These are phyloP conservation scores for Brassica carinata DNA, from an alignment of 345 rosid species.

Conservation along the genomic window DNA sequence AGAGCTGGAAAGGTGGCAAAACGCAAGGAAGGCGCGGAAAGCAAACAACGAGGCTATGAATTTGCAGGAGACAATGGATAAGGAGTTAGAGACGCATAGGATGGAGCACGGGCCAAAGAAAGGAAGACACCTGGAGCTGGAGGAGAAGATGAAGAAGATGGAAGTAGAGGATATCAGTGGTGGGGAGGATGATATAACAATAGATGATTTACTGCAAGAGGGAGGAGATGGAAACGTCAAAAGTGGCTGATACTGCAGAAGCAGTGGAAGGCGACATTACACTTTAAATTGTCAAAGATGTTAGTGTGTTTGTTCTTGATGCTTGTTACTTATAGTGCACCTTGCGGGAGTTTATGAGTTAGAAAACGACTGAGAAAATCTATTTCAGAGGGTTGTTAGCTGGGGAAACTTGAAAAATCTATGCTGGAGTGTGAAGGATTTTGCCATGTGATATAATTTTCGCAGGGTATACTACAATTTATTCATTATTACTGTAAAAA, in stretches of 20 bases:
- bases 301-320: constrained; percentile 20
- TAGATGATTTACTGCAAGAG: constrained; percentile 78
- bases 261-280: constrained; percentile 34
- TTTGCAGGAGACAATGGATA: constrained; percentile 96
- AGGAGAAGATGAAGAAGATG: constrained; percentile 85
- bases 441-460: constrained; percentile 1
- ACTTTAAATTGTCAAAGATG: constrained; percentile 14
- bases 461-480: background rate
- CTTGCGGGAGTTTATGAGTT: constrained; percentile 8
- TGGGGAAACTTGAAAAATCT: background rate
- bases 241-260: constrained; percentile 38
- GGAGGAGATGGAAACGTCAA: constrained; percentile 61
- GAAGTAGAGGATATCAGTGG: constrained; percentile 84
- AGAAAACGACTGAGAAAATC: background rate
- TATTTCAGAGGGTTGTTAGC: no score
- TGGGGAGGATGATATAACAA: constrained; percentile 82
- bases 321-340: background rate
- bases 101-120: constrained; percentile 89
- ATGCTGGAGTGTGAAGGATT: constrained; percentile 10
- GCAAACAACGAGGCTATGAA: constrained; percentile 50
- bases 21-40: constrained; percentile 74
- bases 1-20: constrained; percentile 96
- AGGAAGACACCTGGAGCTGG: constrained; percentile 78
- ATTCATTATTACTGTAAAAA: background rate
- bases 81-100: constrained; percentile 89